Evolutionary conservation across 2,329 filamentous ascomycete genomes (phyloP).

Genomic region (Calonectria pteridis): DNA sequence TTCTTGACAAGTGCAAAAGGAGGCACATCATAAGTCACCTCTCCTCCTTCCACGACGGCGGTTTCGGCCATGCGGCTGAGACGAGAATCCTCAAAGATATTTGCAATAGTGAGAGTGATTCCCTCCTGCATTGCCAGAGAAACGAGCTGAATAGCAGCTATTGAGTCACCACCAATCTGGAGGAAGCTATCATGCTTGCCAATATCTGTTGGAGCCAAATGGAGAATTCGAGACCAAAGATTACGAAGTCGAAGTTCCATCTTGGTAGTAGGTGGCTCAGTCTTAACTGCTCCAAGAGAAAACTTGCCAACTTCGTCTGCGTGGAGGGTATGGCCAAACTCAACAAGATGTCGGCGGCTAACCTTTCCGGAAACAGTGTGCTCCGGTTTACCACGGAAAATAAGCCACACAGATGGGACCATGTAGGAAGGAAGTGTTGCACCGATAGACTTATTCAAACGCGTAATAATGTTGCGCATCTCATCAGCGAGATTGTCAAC

Average conservation of each 20-base stretch:
- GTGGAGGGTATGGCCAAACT: background rate
- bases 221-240: constrained; percentile 27
- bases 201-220: constrained; percentile 38
- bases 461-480: constrained; percentile 6
- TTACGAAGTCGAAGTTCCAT: background rate
- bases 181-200: constrained; percentile 44
- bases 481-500: background rate
- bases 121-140: constrained; percentile 9
- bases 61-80: constrained; percentile 1
- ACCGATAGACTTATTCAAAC: constrained; percentile 15
- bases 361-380: constrained; percentile 35
- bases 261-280: background rate
- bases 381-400: constrained; percentile 32
- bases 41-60: background rate
- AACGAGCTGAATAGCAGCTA: constrained; percentile 39
- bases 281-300: constrained; percentile 10
- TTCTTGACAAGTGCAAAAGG: constrained; percentile 6
- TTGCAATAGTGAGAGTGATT: constrained; percentile 19
- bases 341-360: constrained; percentile 27
- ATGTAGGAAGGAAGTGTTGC: constrained; percentile 33
- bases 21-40: background rate
- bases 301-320: background rate
- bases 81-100: constrained; percentile 16
- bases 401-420: constrained; percentile 24
- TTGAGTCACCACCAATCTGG: constrained; percentile 42